Conservation (phyloP, 495 filamentous ascomycete genomes). For the Clohesyomyces aquaticus region DNA sequence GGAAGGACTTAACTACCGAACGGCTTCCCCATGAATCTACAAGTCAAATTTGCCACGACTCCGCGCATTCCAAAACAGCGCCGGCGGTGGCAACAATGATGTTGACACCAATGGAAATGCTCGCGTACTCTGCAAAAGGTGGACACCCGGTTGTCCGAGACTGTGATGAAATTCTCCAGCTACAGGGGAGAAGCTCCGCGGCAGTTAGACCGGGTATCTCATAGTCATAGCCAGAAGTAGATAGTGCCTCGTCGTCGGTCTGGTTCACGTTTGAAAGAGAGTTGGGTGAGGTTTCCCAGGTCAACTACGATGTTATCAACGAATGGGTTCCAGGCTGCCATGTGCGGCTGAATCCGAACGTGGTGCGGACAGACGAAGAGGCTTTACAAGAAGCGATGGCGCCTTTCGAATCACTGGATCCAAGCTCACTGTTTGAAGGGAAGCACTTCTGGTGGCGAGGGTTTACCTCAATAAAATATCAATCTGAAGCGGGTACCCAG, state of each 20-base stretch:
- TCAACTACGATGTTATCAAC: not conserved
- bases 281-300: not conserved
- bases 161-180: slow-evolving; percentile 1
- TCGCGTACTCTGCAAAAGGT: not conserved
- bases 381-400: not conserved
- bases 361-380: not conserved
- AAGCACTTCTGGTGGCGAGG: no score
- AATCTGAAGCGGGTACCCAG: no score
- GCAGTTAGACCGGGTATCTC: not conserved
- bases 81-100: not conserved
- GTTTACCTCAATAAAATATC: no score
- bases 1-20: not conserved
- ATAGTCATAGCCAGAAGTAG: not conserved
- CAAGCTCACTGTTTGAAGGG: no score
- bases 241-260: not conserved
- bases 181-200: not conserved
- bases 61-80: not conserved
- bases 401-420: not conserved
- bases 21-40: slow-evolving; percentile 8
- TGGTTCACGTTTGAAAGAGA: not conserved
- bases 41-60: not conserved
- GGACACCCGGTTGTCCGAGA: not conserved
- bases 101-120: slow-evolving; percentile 2
- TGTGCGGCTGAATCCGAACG: not conserved
- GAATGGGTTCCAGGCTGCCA: not conserved